Base-by-base conservation (phyloP, 352 stramenopile genomes). In the Pythium dissimile region DNA sequence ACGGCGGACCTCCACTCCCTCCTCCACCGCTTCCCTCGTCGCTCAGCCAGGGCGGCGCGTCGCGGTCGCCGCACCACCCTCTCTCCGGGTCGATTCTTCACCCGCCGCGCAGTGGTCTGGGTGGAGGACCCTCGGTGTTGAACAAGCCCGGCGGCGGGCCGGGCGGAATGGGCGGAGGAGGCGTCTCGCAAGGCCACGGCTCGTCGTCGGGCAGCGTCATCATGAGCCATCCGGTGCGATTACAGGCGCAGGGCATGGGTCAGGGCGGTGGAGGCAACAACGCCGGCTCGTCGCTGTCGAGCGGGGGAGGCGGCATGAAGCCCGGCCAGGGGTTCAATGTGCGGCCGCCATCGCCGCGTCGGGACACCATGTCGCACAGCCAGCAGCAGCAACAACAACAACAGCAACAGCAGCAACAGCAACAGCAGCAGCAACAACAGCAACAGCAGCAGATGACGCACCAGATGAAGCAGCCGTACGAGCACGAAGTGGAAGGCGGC, bases 21-120 rank as follows among this genome's bases (percentile, higher is more conserved):
- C 82, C 79, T 6, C 82, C 82, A 28, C 71, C 82, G 20, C 77
- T 89, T 9, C 71, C 72, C 20, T 71, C 76, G n/a, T 77, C 72
- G 18, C 44, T 90, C n/a, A 65, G 75, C 31, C 68, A 72, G 20
- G 48, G 64, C 49, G 75, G 56, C 52, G 52, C 79, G 21, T 73
- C 69, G 37, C 77, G 80, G 13, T 90, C 82, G 35, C 80, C 82
- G 39, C 75, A 84, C 23, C 82, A 92, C 49, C 67, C 80, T 46
- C 75, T 89, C 15, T 57, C 77, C 0, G 71, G 78, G 20, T 89
- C 82, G 34, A 84, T 92, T 41, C 63, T 92, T 18, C 82, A 92
- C 43, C 79, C 81, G 15, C 81, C 81, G 10, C 77, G 77, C 5
- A 69, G 72, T 31, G 50, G 79, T 21, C 66, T 74, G 12, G 67